Percentiles rank a stretch among this genome's conserved stretches.
phyloP scores from a whole-genome alignment of 164 flowering plant species.

The Macadamia integrifolia region DNA sequence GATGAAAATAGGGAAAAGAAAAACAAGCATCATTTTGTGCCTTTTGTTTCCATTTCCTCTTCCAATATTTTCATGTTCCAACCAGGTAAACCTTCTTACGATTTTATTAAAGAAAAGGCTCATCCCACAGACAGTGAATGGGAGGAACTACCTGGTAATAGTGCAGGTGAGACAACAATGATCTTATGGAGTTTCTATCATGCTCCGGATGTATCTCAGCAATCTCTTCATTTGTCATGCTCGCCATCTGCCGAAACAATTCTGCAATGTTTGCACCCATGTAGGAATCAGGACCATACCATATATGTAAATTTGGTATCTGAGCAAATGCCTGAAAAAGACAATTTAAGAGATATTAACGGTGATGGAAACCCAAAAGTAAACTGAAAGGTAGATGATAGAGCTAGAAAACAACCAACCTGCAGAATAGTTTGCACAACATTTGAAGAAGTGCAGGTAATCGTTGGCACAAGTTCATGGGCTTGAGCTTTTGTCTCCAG shows the following conservation, averaged over 20 bases:
- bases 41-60: too few relatives aligned
- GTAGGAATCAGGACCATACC: constrained; percentile 96
- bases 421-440: constrained; percentile 90
- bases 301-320: constrained; percentile 64
- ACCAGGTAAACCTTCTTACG: too few relatives aligned
- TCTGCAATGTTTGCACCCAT: constrained; percentile 95
- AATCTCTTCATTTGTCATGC: constrained; percentile 91
- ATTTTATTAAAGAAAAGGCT: too few relatives aligned
- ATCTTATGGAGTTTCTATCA: constrained; percentile 56
- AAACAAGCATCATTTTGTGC: too few relatives aligned
- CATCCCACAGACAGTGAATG: not conserved
- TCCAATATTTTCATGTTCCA: too few relatives aligned
- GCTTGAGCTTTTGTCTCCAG: constrained; percentile 92
- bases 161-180: constrained; percentile 69
- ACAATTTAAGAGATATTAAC: not conserved
- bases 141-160: constrained; percentile 68
- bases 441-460: constrained; percentile 96
- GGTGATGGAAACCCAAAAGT: not conserved
- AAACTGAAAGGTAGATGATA: not conserved
- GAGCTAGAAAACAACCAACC: constrained; percentile 34
- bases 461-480: constrained; percentile 92
- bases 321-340: constrained; percentile 77
- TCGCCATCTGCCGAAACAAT: constrained; percentile 76
- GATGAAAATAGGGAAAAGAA: too few relatives aligned
- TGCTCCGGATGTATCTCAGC: constrained; percentile 72